Evolutionary conservation across 2,329 filamentous ascomycete species (phyloP).

Genomic region (Hypoxylon sp.): DNA sequence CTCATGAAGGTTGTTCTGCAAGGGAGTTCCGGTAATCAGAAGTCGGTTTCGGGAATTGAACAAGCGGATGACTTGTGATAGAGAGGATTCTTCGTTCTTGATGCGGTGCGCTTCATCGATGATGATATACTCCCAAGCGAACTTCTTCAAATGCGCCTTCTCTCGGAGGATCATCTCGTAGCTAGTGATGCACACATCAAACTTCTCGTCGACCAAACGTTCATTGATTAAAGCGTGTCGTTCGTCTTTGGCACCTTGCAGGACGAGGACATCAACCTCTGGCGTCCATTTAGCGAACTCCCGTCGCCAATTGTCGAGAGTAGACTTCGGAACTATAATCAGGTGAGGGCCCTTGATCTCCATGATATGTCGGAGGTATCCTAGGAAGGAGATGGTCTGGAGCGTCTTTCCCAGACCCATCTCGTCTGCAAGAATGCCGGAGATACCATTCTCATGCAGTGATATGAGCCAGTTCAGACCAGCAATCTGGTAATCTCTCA

Average conservation of each 20-base stretch:
- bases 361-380: conserved; percentile 92
- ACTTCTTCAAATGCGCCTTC: conserved; percentile 94
- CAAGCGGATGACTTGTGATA: conserved; percentile 95
- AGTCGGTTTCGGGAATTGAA: conserved; percentile 97
- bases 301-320: conserved; percentile 97
- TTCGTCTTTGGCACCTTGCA: conserved; percentile 96
- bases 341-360: conserved; percentile 93
- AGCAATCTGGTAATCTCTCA: conserved; percentile 97
- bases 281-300: conserved; percentile 96
- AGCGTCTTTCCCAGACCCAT: conserved; percentile 99
- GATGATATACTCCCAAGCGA: conserved; percentile 99
- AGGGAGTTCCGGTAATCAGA: conserved; percentile 94
- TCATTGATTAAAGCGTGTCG: conserved; percentile 90
- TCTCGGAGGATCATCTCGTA: conserved; percentile 99
- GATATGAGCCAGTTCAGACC: conserved; percentile 98
- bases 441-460: conserved; percentile 98
- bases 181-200: conserved; percentile 97
- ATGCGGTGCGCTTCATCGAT: conserved; percentile 98
- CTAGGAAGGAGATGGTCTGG: conserved; percentile 96
- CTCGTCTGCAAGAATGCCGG: conserved; percentile 96
- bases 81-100: conserved; percentile 98
- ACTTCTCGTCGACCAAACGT: conserved; percentile 91
- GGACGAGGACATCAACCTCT: conserved; percentile 91
- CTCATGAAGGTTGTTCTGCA: conserved; percentile 98
- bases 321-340: conserved; percentile 94